Evolutionary conservation across 352 stramenopile species (phyloP).

Genomic region (Pythium myriotylum): DNA sequence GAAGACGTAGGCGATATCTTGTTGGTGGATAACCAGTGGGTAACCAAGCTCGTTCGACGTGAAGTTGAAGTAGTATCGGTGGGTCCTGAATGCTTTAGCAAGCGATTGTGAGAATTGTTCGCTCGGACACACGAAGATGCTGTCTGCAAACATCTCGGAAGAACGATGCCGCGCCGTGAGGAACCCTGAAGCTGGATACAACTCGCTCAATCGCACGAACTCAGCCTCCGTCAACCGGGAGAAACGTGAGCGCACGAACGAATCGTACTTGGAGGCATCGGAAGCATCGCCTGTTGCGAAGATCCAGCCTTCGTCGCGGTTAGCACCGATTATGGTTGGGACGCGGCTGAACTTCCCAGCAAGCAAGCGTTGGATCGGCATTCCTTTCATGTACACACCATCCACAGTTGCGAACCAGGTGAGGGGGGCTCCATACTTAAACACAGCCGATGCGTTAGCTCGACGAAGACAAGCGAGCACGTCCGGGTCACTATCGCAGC

Average conservation of each 20-base stretch:
- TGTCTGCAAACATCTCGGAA: conserved; percentile 5
- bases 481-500: not conserved
- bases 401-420: conserved; percentile 1
- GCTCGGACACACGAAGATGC: conserved; percentile 2
- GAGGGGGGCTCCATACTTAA: not conserved
- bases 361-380: not conserved
- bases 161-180: conserved; percentile 8
- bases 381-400: conserved; percentile 2
- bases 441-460: not conserved
- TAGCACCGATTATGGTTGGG: conserved; percentile 19
- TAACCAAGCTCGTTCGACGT: not conserved
- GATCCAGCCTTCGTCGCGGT: conserved; percentile 19
- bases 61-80: conserved; percentile 7
- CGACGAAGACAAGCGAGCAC: conserved; percentile 6
- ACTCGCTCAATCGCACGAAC: not conserved
- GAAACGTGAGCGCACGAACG: not conserved
- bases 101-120: conserved; percentile 1
- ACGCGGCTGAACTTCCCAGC: conserved; percentile 14
- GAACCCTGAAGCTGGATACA: conserved; percentile 7
- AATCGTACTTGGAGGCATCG: conserved; percentile 6
- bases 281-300: not conserved
- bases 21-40: not conserved
- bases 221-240: conserved; percentile 1
- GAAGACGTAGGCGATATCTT: conserved; percentile 9
- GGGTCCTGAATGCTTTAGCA: not conserved